Percentiles rank a stretch among this genome's conserved stretches.
phyloP scores from a whole-genome alignment of 2,329 filamentous ascomycete species.

The Septoria petroselini region DNA sequence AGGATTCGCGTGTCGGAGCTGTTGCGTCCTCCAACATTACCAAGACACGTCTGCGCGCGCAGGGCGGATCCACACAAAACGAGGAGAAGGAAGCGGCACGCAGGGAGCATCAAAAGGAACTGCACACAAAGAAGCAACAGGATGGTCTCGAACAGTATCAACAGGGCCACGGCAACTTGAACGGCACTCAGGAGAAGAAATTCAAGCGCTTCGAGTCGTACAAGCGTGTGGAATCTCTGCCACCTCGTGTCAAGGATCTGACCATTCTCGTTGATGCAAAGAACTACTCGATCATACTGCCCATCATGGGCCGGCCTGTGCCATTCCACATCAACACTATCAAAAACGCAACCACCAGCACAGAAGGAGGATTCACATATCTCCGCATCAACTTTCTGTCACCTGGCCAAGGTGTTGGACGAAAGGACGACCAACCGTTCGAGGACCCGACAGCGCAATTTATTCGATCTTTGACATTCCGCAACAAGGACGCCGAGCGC shows the following conservation, averaged over 20 bases:
- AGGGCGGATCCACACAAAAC: conserved; percentile 81
- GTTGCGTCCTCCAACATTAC: conserved; percentile 95
- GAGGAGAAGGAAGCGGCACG: conserved; percentile 86
- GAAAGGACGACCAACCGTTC: conserved; percentile 96
- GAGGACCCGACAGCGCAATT: conserved; percentile 96
- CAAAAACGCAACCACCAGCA: conserved; percentile 97
- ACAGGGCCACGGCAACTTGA: conserved; percentile 77
- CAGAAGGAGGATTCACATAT: conserved; percentile 91
- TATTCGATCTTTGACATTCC: conserved; percentile 89
- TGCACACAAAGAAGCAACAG: conserved; percentile 81
- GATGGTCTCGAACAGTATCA: conserved; percentile 83
- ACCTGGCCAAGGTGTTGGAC: conserved; percentile 91
- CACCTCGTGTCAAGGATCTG: conserved; percentile 75
- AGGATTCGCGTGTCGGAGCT: conserved; percentile 75
- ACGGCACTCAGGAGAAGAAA: conserved; percentile 92
- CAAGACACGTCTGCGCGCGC: conserved; percentile 84
- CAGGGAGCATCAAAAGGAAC: conserved; percentile 87
- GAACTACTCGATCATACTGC: conserved; percentile 83
- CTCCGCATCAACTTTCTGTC: conserved; percentile 96
- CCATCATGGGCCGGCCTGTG: conserved; percentile 95
- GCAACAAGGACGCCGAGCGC: conserved; percentile 81
- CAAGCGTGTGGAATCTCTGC: conserved; percentile 94
- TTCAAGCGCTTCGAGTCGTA: conserved; percentile 99
- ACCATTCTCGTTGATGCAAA: conserved; percentile 88
- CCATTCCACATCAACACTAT: conserved; percentile 98